Evolutionary conservation across 2,329 filamentous ascomycete genomes (phyloP).

Genomic region (Penicillium crustosum): DNA sequence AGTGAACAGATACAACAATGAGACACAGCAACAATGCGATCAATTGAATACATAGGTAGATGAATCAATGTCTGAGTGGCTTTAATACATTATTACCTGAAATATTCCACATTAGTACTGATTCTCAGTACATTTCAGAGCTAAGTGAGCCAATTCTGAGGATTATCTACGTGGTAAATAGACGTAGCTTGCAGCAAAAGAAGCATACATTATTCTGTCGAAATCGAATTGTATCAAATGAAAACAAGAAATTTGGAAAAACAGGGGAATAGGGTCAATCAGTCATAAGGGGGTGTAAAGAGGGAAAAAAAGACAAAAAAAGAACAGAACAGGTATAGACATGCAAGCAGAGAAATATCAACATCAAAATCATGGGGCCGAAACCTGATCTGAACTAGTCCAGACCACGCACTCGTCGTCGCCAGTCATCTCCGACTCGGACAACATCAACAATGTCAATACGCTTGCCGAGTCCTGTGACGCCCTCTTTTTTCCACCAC

Average conservation of each 20-base stretch:
- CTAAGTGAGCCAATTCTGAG: not conserved
- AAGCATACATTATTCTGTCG: not conserved
- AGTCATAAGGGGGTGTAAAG: conserved; percentile 24
- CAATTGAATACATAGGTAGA: not conserved
- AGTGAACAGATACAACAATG: not conserved
- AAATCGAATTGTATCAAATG: conserved; percentile 12
- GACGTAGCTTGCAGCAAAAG: not conserved
- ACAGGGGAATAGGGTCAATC: conserved; percentile 26
- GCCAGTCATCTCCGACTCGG: conserved; percentile 83
- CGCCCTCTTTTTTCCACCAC: conserved; percentile 69
- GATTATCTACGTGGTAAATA: not conserved
- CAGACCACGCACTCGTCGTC: conserved; percentile 69
- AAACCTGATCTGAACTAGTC: conserved; percentile 39
- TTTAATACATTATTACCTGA: not conserved
- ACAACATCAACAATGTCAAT: conserved; percentile 84
- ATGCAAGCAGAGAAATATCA: conserved; percentile 24
- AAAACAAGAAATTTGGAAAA: conserved; percentile 5
- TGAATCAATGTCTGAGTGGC: not conserved
- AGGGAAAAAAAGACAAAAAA: not conserved
- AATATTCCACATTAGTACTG: too few relatives aligned
- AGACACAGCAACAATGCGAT: not conserved
- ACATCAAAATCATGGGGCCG: conserved; percentile 22
- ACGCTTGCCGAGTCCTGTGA: conserved; percentile 81
- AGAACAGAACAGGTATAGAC: conserved; percentile 21
- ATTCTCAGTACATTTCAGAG: not conserved